Evolutionary conservation across 1,284 basidiomycete species (phyloP), one percentile per base, ranked within the genome.

Genomic region (Chondrostereum purpureum): DNA sequence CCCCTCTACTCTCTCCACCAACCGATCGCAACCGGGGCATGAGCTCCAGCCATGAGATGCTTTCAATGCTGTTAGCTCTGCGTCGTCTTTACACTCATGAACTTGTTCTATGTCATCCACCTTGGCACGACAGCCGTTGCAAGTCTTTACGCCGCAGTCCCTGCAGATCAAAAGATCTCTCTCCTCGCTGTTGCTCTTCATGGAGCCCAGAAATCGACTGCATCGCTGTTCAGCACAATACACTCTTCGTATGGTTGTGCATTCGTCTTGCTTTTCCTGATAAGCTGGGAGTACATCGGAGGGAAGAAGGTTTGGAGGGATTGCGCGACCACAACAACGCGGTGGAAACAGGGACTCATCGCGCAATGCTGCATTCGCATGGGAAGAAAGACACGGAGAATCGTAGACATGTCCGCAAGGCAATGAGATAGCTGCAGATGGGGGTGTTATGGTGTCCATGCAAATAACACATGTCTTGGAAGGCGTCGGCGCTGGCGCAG

Each of bases 291-390:
- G 40, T 36, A 70, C 51, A 42, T 58, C 47, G 0, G 40, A 44
- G 12, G 49, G 49, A 41, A 66, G 60, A n/a, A 53, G 44, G 3
- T 38, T 4, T 21, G 57, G 31, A n/a, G 61, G 59, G 33, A 67
- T 60, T n/a, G 42, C 39, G 8, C 54, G 44, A 23, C 54, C 50
- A 46, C 66, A 67, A 48, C 67, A 69, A 6, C 58, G 52, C 8
- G 66, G 65, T 1, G 66, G 67, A 47, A 61, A 64, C 27, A 65
- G 53, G 5, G 58, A 55, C 45, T 67, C 63, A 49, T 68, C 65
- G 19, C 50, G 51, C 4, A 54, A 58, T 3, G 67, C 59, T 3
- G 53, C 53, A 24, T 59, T 47, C 46, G 66, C 60, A 41, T 67
- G 58, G 40, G 50, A 46, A 13, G 58, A 43, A 3, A 66, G 48